Evolutionary conservation across 192 early-diverging fungal species (phyloP), one percentile per base, ranked within the genome.

Genomic region (Coemansia reversa): DNA sequence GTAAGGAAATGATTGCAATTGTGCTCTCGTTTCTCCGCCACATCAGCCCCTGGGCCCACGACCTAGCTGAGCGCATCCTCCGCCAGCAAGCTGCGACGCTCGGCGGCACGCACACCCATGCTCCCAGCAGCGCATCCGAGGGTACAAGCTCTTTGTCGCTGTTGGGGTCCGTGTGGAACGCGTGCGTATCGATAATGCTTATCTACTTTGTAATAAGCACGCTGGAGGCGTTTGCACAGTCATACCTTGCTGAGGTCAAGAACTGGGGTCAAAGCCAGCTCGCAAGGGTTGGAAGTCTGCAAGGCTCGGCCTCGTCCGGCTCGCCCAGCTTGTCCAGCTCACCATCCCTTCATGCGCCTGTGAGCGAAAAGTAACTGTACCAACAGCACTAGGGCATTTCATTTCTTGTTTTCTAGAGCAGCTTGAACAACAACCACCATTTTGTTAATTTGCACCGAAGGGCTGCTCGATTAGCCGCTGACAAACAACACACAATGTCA

Each of bases 121-220:
- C 50, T n/a, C 19, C 39, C 45, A 33, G 47, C 61, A 64, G 24
- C 22, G 60, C 71, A 9, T 24, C 14, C n/a, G 69, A 73, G 35
- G 35, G 67, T 1, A 55, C 62, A 11, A 58, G 62, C 60, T 68
- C 81, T 57, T 71, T 84, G 18, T 88, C 74, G 67, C 65, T 91
- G 63, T 57, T 90, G 49, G 83, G 84, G 5, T 70, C 81, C 0
- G 75, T 84, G 28, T 98, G 94, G 94, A 95, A 95, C 69, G 76
- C 81, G 2, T 67, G 96, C 39, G 79, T 96, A 14, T 78, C 84
- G 12, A 65, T 86, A 16, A 98, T 93, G 93, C 85, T 96, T 29
- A 75, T 83, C 0, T 96, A 94, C 79, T 97, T 95, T 85, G 74
- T 86, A 4, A 60, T 93, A 9, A 91, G 89, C 56, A 89, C 92